These are phyloP conservation scores for Suhomyces atakaporum DNA, from an alignment of 1,139 yeast species.

Conservation along the genomic window DNA sequence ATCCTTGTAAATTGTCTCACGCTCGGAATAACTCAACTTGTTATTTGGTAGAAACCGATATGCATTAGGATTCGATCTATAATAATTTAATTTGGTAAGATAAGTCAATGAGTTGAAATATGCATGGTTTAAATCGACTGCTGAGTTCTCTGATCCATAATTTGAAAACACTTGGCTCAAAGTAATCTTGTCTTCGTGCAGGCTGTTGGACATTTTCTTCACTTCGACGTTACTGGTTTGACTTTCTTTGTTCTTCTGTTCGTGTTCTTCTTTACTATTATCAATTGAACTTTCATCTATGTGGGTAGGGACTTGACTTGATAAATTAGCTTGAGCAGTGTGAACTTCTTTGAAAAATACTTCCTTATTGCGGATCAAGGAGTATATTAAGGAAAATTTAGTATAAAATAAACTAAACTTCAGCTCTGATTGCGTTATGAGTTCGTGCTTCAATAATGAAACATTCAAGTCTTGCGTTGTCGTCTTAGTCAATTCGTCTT, in stretches of 20 bases:
- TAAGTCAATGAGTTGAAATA: conserved; percentile 40
- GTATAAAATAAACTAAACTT: conserved; percentile 31
- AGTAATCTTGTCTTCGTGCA: conserved; percentile 30
- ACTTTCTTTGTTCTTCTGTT: neutral
- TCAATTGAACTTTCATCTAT: neutral
- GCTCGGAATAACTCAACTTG: conserved; percentile 33
- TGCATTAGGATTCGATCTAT: conserved; percentile 26
- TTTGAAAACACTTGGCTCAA: conserved; percentile 46
- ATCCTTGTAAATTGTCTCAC: conserved; percentile 33
- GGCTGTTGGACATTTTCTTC: conserved; percentile 1
- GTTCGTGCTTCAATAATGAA: conserved; percentile 20
- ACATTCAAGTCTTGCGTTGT: conserved; percentile 27
- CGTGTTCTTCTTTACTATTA: neutral
- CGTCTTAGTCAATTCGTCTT: conserved; percentile 21
- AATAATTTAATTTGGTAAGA: conserved; percentile 39
- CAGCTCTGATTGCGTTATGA: conserved; percentile 25
- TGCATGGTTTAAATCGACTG: conserved; percentile 35
- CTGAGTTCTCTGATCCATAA: conserved; percentile 36
- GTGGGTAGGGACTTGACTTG: no score
- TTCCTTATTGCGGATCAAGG: conserved; percentile 21
- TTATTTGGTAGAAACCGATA: conserved; percentile 30
- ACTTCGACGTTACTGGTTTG: conserved; percentile 3
- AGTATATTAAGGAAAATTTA: conserved; percentile 24
- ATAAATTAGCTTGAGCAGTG: no score
- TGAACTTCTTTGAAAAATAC: conserved; percentile 15